Evolutionary conservation across 805 yeast genomes (phyloP), one percentile per base, ranked within the genome.

Genomic region (Lipomyces starkeyi): DNA sequence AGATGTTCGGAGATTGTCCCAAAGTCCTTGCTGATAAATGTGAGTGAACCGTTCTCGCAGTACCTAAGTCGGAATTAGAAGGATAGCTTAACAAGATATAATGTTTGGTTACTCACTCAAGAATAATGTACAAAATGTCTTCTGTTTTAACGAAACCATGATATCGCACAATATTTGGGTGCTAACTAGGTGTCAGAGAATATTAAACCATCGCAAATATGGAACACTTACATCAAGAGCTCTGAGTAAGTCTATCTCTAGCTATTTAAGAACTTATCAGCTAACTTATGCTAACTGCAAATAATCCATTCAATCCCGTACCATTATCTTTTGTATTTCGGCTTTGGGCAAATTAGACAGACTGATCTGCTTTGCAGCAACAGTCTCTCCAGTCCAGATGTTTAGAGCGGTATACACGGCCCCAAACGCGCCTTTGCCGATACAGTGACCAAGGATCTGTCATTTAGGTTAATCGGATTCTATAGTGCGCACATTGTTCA

Each of bases 361-460:
- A n/a, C 83, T 79, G 37, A 92, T 87, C 76, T 90, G 93, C 76
- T 92, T 92, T 29, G 93, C 86, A 0, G 97, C 97, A 3, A 91
- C 90, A 2, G 87, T 83, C 63, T 87, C 88, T 6, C 86, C 86
- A 0, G 93, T 90, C 63, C 80, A 81, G 67, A 84, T 78, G 73
- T 92, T 90, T 35, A 87, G 79, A 0, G 94, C 97, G 67, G 85
- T 84, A 78, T 88, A 93, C 3, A 94, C 98, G 53, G 86, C 85
- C 0, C 98, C 98, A 76, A 87, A 93, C 0, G 98, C 98, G 1
- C 99, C 99, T 68, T 86, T 86, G 2, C 98, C 99, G 1, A 95
- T 82, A 49, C 89, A 84, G 59, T 87, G 89, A 59, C 84, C 84
- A 20, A 81, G 71, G 2, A 80, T 73, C 73, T 79, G 76, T 64